Evolutionary conservation across 176 grass and related monocot genomes (phyloP).

Genomic region (Hordeum vulgare): DNA sequence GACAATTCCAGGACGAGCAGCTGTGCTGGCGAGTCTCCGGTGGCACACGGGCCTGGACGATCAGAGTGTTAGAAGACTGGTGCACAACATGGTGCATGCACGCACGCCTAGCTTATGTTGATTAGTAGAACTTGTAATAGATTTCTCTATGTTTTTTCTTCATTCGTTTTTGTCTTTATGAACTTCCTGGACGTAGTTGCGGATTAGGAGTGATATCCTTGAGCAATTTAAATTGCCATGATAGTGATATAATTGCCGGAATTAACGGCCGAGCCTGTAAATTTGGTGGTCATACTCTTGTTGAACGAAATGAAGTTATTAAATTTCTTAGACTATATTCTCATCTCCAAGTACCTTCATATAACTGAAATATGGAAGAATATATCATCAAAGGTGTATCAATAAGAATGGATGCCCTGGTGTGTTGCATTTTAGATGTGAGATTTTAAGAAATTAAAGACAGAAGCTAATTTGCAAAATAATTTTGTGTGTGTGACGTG

Average conservation of each 20-base stretch:
- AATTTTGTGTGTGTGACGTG: too few species aligned
- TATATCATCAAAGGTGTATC: too few species aligned
- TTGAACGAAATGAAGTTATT: not conserved
- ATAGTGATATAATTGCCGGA: not conserved
- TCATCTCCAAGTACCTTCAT: too few species aligned
- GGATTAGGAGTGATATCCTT: not conserved
- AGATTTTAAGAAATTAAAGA: too few species aligned
- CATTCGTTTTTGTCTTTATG: not conserved
- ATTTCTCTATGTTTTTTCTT: not conserved
- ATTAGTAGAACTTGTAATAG: not conserved
- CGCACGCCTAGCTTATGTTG: not conserved
- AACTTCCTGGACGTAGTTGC: not conserved
- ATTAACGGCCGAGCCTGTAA: not conserved
- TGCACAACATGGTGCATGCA: too few species aligned
- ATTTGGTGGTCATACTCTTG: not conserved
- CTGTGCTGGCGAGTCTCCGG: not conserved
- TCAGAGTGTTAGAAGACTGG: not conserved
- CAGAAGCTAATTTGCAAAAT: too few species aligned
- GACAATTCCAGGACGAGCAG: not conserved
- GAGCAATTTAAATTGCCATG: conserved; percentile 1
- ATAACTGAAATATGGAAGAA: too few species aligned
- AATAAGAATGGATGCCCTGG: too few species aligned
- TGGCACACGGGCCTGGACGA: not conserved
- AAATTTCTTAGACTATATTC: too few species aligned
- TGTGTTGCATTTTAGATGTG: too few species aligned